Evolutionary conservation across 2,329 filamentous ascomycete genomes (phyloP).

Genomic region (Dactylellina leptospora): DNA sequence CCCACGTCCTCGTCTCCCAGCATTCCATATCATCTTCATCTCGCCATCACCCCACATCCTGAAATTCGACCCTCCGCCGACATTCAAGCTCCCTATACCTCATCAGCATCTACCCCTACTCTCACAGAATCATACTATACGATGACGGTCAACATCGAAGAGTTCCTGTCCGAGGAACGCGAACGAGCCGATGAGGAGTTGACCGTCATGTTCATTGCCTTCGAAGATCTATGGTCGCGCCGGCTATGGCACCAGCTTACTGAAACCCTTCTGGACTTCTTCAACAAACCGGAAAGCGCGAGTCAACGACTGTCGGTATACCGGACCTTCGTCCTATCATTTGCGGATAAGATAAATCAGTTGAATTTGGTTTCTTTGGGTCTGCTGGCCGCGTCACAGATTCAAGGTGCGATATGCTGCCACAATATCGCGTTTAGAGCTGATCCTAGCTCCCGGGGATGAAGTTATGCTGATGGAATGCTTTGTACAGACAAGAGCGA

Average conservation of each 20-base stretch:
- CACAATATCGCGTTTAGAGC: background rate
- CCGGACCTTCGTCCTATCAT: slow-evolving; percentile 92
- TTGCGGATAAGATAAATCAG: slow-evolving; percentile 99
- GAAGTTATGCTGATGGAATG: slow-evolving; percentile 44
- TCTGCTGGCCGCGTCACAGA: slow-evolving; percentile 84
- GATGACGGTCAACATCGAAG: slow-evolving; percentile 89
- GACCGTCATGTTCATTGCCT: slow-evolving; percentile 85
- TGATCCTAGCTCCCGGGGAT: background rate
- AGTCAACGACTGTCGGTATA: slow-evolving; percentile 88
- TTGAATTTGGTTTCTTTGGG: slow-evolving; percentile 93
- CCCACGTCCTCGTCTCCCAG: background rate
- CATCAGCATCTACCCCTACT: too few species aligned
- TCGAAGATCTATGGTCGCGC: slow-evolving; percentile 97
- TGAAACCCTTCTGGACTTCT: slow-evolving; percentile 85
- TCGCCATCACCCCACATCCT: too few species aligned
- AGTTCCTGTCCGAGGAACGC: slow-evolving; percentile 90
- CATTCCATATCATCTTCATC: background rate
- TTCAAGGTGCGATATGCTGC: slow-evolving; percentile 68
- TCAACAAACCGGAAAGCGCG: slow-evolving; percentile 80
- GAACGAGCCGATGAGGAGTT: slow-evolving; percentile 86
- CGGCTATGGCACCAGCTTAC: slow-evolving; percentile 99
- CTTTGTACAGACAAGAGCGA: slow-evolving; percentile 77
- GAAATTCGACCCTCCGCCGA: too few species aligned
- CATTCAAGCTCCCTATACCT: background rate
- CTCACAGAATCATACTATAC: slow-evolving; percentile 32